A percentile compares a stretch with the other conserved stretches of the same genome.
These are phyloP conservation scores for Aspergillus kassunensis DNA, from an alignment of 495 filamentous ascomycete genomes.

Conservation along the genomic window DNA sequence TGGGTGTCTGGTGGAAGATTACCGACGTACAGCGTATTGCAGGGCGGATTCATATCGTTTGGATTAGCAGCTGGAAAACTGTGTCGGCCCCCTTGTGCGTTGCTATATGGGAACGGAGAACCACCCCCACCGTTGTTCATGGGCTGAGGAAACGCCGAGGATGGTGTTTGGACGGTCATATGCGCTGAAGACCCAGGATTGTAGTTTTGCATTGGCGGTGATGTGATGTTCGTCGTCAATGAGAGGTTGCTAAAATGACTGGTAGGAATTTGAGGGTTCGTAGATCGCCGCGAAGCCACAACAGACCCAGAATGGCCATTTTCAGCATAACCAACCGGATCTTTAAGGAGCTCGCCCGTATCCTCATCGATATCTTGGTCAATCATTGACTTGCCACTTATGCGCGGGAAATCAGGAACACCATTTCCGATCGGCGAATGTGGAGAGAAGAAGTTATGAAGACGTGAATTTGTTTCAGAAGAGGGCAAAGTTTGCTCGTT, in stretches of 20 bases:
- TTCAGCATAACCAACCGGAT: conserved; percentile 79
- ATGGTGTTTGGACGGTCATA: conserved; percentile 50
- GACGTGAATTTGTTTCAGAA: conserved; percentile 57
- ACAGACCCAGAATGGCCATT: conserved; percentile 56
- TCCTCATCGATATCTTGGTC: conserved; percentile 84
- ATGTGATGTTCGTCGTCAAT: conserved; percentile 60
- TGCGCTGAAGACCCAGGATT: conserved; percentile 28
- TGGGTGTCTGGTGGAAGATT: conserved; percentile 93
- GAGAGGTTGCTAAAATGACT: conserved; percentile 68
- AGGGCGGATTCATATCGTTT: conserved; percentile 95
- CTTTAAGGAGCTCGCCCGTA: conserved; percentile 76
- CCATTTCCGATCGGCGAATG: conserved; percentile 80
- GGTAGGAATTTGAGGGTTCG: conserved; percentile 70
- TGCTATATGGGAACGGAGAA: conserved; percentile 51
- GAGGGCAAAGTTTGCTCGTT: conserved; percentile 50
- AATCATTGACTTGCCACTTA: conserved; percentile 79
- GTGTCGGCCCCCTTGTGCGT: conserved; percentile 58
- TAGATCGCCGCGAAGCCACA: conserved; percentile 56
- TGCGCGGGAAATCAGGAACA: conserved; percentile 61
- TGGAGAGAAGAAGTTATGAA: conserved; percentile 75
- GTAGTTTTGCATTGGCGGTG: conserved; percentile 51
- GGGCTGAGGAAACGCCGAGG: conserved; percentile 58
- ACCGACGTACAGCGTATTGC: conserved; percentile 96
- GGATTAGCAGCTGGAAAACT: conserved; percentile 89
- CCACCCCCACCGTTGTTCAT: conserved; percentile 45